Conservation (phyloP, 2,329 filamentous ascomycete genomes). For the Pseudophaeomoniella oleicola region DNA sequence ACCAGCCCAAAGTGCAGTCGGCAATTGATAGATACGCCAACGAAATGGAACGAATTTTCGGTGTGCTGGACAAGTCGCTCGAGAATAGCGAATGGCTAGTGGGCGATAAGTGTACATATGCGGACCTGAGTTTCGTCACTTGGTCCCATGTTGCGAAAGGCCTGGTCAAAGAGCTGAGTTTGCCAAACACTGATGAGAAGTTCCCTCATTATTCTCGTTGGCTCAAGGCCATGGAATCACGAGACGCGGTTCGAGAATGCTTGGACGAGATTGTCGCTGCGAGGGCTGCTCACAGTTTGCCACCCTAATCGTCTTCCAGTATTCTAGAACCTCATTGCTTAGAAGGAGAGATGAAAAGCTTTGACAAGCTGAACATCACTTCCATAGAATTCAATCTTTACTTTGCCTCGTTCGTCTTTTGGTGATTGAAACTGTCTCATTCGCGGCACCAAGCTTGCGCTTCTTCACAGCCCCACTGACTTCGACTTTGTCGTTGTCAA, state of each 20-base stretch:
- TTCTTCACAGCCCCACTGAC: too few relatives aligned
- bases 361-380: too few relatives aligned
- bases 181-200: neutral
- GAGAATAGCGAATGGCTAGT: constrained; percentile 24
- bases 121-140: constrained; percentile 25
- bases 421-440: too few relatives aligned
- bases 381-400: too few relatives aligned
- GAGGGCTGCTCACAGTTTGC: too few relatives aligned
- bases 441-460: too few relatives aligned
- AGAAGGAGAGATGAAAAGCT: too few relatives aligned
- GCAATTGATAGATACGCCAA: constrained; percentile 29
- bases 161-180: neutral
- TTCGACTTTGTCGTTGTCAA: too few relatives aligned
- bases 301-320: too few relatives aligned
- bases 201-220: neutral
- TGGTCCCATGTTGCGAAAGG: constrained; percentile 16
- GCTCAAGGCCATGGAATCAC: neutral
- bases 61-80: constrained; percentile 28
- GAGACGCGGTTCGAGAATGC: neutral
- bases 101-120: constrained; percentile 27
- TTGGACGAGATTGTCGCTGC: neutral
- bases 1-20: constrained; percentile 26
- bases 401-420: too few relatives aligned
- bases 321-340: too few relatives aligned
- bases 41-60: constrained; percentile 28